These are phyloP conservation scores for Boletus pseudo-olivaceus DNA, from an alignment of 768 basidiomycete genomes.

Conservation along the genomic window DNA sequence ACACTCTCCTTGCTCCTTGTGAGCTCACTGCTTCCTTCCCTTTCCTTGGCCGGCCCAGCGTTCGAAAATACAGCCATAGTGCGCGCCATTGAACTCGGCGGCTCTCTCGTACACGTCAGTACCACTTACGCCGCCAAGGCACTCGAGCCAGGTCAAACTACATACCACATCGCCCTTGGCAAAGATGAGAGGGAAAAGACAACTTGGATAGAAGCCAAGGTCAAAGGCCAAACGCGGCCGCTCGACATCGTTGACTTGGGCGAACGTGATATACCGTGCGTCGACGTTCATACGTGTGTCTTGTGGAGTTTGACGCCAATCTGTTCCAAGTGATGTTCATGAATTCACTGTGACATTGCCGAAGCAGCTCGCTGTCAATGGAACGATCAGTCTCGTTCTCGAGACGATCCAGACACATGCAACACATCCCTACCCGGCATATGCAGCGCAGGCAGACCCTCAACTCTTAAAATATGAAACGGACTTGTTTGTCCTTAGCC, in stretches of 20 bases:
- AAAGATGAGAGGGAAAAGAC: slow-evolving; percentile 61
- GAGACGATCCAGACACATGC: slow-evolving; percentile 78
- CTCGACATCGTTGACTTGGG: slow-evolving; percentile 50
- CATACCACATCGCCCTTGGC: slow-evolving; percentile 67
- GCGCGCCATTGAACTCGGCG: slow-evolving; percentile 85
- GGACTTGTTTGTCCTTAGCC: slow-evolving; percentile 78
- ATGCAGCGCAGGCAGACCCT: slow-evolving; percentile 69
- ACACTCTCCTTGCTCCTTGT: slow-evolving; percentile 44
- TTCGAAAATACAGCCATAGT: slow-evolving; percentile 91
- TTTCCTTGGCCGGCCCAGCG: slow-evolving; percentile 43
- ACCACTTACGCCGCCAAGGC: slow-evolving; percentile 86
- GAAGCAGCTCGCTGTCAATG: slow-evolving; percentile 52
- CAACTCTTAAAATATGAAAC: slow-evolving; percentile 78
- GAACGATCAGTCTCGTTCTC: slow-evolving; percentile 71
- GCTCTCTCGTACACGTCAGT: slow-evolving; percentile 81
- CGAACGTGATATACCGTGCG: slow-evolving; percentile 52
- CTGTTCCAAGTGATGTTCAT: slow-evolving; percentile 41
- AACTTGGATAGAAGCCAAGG: slow-evolving; percentile 74
- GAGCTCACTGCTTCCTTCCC: slow-evolving; percentile 38
- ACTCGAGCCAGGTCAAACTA: slow-evolving; percentile 52
- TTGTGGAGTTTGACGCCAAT: slow-evolving; percentile 11
- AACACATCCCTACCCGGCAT: slow-evolving; percentile 70
- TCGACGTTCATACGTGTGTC: slow-evolving; percentile 12
- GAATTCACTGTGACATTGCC: slow-evolving; percentile 65
- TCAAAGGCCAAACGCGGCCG: slow-evolving; percentile 66